Evolutionary conservation across 2,329 filamentous ascomycete species (phyloP), one percentile per base, ranked within the genome.

Genomic region (Mycosphaerella sp.): DNA sequence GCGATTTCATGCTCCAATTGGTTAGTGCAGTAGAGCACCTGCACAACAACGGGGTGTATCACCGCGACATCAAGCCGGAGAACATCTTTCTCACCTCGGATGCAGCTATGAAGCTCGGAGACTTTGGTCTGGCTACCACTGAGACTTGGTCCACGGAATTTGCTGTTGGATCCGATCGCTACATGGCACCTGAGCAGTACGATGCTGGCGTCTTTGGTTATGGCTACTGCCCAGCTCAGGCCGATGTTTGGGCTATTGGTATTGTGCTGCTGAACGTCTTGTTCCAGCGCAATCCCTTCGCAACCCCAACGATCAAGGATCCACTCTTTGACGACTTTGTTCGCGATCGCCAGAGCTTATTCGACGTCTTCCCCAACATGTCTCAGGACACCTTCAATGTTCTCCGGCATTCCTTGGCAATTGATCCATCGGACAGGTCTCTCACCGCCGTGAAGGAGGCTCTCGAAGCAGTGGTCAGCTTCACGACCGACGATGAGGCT

Each of bases 121-220:
- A 98, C 71, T 95, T 97, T 68, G 93, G 93, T 49, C 78, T 98
- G 57, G 90, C 90, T 45, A 96, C 91, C 9, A 87, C 83, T 6
- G 89, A 95, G 55, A 78, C 83, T 62, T 95, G 89, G 89, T 94
- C 88, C 18, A 86, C 86, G 63, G 93, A 98, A 75, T 85, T 86
- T 57, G 93, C 87, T 56, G 93, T 98, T 41, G 93, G 93, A 59
- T 97, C 93, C 68, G 93, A 98, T 68, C 89, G 93, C 50, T 98
- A 98, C 75, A 98, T 98, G 93, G 90, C 93, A 50, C 93, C 93
- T 4, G 93, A 98, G 72, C 93, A 98, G 71, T 97, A 93, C 64
- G 91, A 97, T 68, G 89, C 90, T 47, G 82, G 84, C 60, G 85
- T 84, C 56, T 82, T 80, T 57, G 65, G 65, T 43, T 66, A 64